Conservation (phyloP, 352 stramenopile genomes). For the Phytophthora lateralis region DNA sequence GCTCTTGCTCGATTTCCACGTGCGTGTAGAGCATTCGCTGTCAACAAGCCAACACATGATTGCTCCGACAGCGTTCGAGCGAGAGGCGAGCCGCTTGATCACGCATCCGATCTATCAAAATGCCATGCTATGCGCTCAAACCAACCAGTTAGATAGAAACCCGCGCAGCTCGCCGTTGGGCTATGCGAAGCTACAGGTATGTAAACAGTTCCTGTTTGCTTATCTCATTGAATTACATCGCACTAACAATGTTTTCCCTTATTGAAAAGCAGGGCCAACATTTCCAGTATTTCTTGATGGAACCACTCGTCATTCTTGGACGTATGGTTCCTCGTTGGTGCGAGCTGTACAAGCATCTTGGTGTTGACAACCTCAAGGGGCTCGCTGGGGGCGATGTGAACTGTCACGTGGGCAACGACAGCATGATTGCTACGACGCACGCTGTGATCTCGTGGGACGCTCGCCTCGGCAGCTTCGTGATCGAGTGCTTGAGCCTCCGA, state of each 20-base stretch:
- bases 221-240: not conserved
- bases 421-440: constrained; percentile 58
- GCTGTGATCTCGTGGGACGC: constrained; percentile 76
- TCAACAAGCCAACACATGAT: constrained; percentile 2
- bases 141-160: constrained; percentile 36
- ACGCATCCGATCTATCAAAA: constrained; percentile 54
- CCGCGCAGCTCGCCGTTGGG: constrained; percentile 44
- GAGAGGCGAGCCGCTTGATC: constrained; percentile 48
- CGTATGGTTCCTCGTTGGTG: constrained; percentile 58
- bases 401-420: constrained; percentile 78
- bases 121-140: constrained; percentile 44
- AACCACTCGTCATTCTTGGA: constrained; percentile 68
- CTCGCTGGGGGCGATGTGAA: constrained; percentile 58
- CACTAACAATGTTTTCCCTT: constrained; percentile 14
- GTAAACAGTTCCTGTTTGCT: constrained; percentile 9
- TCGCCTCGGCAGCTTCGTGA: constrained; percentile 49
- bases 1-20: constrained; percentile 59
- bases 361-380: constrained; percentile 49
- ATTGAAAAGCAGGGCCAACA: constrained; percentile 41
- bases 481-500: constrained; percentile 67
- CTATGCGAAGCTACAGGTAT: constrained; percentile 81
- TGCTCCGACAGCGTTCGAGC: constrained; percentile 30
- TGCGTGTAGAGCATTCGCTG: constrained; percentile 41
- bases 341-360: constrained; percentile 63
- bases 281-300: constrained; percentile 77